Conservation (phyloP, 306 rosid species). For the Alnus glutinosa region DNA sequence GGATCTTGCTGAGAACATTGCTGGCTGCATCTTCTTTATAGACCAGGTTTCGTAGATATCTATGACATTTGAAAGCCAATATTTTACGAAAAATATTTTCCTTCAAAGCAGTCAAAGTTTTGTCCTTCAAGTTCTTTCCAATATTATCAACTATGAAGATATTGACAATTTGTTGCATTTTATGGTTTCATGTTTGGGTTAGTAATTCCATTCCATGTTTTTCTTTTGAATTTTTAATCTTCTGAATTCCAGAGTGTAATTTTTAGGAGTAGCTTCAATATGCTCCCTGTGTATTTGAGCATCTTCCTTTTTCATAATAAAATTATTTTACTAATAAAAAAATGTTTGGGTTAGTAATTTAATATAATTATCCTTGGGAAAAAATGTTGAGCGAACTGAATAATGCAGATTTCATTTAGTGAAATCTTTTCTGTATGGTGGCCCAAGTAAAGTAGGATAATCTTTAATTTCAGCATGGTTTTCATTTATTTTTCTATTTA, state of each 20-base stretch:
- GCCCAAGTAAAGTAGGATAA: conserved; percentile 13
- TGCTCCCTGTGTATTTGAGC: not conserved
- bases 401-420: conserved; percentile 1
- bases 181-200: not conserved
- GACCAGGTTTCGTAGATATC: not conserved
- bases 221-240: not conserved
- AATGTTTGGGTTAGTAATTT: not conserved
- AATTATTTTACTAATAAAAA: not conserved
- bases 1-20: not conserved
- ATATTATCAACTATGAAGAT: not conserved
- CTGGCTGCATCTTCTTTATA: not conserved
- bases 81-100: not conserved
- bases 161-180: not conserved
- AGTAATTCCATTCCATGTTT: not conserved
- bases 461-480: conserved; percentile 3
- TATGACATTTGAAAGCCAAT: not conserved
- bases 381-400: not conserved
- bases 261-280: not conserved
- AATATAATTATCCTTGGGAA: not conserved
- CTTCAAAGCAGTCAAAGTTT: not conserved
- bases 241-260: not conserved
- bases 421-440: conserved; percentile 13
- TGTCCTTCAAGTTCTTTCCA: not conserved
- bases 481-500: conserved; percentile 15
- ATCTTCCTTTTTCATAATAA: not conserved